Base-by-base conservation (phyloP, 2,329 filamentous ascomycete species). In the Botrytis byssoidea region DNA sequence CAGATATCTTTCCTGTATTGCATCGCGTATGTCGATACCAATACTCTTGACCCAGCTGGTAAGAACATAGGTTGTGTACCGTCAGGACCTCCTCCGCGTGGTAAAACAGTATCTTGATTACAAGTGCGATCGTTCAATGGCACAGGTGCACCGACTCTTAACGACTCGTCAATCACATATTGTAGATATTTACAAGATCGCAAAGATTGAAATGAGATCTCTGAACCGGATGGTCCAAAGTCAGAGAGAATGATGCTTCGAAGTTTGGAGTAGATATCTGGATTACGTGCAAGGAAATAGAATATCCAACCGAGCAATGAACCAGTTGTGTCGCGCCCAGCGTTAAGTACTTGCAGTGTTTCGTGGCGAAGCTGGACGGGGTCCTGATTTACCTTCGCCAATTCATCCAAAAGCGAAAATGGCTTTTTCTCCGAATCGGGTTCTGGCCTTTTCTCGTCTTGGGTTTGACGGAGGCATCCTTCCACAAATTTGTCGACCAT, bases 1-100 rank as follows among this genome's bases (percentile, higher is more conserved):
- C 92, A 95, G 40, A 94, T 84, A 74, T 90, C 88, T 9, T 78
- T 79, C 12, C 81, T 78, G 44, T 80, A 77, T 61, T 83, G 82
- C 75, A 83, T 79, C 7, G 75, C 74, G 70, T 80, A 81, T 40
- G 72, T 72, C 48, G 73, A 77, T 79, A 73, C 48, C 78, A 59
- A 75, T 71, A 65, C 25, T 72, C 72, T 4, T 16, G 51, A 48
- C 8, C 81, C 81, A 63, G 78, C 79, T 10, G 73, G 73, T 20
- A 83, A 72, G 32, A 81, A 80, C 14, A 83, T 75, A 0, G 81
- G 80, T 4, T 74, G 73, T 60, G 75, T 78, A n/a, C 79, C 78
- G 73, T 81, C 79, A 1, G 76, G 75, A 3, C 82, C 82, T 40
- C 82, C 82, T n/a, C 81, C 82, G 1, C 73, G 25, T 1, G 82